Evolutionary conservation across 805 yeast genomes (phyloP), one percentile per base, ranked within the genome.

Genomic region (Starmerella scarabaei): DNA sequence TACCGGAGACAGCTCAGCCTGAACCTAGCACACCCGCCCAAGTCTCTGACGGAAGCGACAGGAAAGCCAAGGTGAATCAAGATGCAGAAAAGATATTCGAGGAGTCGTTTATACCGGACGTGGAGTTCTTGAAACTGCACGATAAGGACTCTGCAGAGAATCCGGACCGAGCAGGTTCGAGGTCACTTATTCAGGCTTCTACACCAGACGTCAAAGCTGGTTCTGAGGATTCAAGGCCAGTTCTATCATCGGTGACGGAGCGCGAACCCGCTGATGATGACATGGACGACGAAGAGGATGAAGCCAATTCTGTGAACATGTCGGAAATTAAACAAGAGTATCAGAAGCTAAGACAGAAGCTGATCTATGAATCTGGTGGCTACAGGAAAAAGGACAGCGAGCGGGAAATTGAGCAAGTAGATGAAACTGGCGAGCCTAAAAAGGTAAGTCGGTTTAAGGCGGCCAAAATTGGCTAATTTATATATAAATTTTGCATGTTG

Each of bases 401-500:
- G 30, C 51, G 59, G 43, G 86, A 75, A 41, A 50, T 73, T 16
- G 93, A 80, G 52, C 84, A 83, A 0, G 61, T 80, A 5, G 84
- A 80, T 49, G 78, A 72, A 40, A 51, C 60, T 29, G 83, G 83
- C 0, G 68, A 72, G 40, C 75, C 75, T 0, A 55, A 71, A 6
- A 75, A 66, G 43, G 61, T 72, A 1, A 80, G 93, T 53, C 63
- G 84, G 37, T 83, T 83, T 57, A 79, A 66, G 52, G 72, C 81
- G 9, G 78, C 81, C 1, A 43, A 54, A 4, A 36, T 50, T 1
- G 43, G 42, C 9, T 33, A 21, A n/a, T 20, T 4, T 9, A 14
- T 7, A 8, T 4, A n/a, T n/a, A n/a, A n/a, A n/a, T n/a, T n/a
- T n/a, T n/a, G n/a, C n/a, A n/a, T n/a, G n/a, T n/a, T n/a, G n/a